phyloP scores from a whole-genome alignment of 306 rosid genomes.

The Cucurbita maxima region DNA sequence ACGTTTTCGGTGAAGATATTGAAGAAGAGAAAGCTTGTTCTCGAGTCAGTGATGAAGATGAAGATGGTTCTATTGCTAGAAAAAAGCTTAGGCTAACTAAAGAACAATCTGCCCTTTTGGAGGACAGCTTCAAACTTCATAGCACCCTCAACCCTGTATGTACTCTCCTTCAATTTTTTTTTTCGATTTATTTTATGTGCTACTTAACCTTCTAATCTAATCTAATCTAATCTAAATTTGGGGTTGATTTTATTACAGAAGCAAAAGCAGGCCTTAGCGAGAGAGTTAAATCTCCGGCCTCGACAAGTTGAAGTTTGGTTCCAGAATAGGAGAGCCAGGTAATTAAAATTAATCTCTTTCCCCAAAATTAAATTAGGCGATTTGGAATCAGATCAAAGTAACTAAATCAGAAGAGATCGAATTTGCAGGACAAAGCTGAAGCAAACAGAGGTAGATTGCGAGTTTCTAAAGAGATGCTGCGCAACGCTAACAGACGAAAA shows the following conservation, averaged over 20 bases:
- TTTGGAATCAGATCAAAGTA: neutral
- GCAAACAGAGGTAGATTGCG: constrained; percentile 64
- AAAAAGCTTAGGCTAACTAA: constrained; percentile 57
- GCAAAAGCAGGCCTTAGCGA: constrained; percentile 59
- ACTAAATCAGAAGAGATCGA: neutral
- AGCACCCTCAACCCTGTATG: constrained; percentile 67
- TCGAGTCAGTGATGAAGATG: constrained; percentile 50
- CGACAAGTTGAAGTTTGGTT: constrained; percentile 77
- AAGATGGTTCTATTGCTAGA: constrained; percentile 46
- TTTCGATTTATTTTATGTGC: too few species aligned
- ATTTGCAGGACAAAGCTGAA: constrained; percentile 51
- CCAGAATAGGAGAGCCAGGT: constrained; percentile 75
- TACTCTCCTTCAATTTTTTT: neutral
- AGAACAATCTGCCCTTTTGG: constrained; percentile 50
- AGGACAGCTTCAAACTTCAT: constrained; percentile 55
- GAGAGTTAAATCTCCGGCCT: constrained; percentile 39
- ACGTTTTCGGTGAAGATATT: constrained; percentile 23
- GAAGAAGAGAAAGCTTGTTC: constrained; percentile 46
- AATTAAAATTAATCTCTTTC: neutral
- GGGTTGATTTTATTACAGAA: constrained; percentile 24
- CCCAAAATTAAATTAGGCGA: neutral
- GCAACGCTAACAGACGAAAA: constrained; percentile 52
- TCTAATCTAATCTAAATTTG: neutral
- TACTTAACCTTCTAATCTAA: neutral
- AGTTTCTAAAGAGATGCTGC: constrained; percentile 53